These are phyloP conservation scores for Phtheirospermum japonicum DNA, from an alignment of 257 asterid species.

Conservation along the genomic window DNA sequence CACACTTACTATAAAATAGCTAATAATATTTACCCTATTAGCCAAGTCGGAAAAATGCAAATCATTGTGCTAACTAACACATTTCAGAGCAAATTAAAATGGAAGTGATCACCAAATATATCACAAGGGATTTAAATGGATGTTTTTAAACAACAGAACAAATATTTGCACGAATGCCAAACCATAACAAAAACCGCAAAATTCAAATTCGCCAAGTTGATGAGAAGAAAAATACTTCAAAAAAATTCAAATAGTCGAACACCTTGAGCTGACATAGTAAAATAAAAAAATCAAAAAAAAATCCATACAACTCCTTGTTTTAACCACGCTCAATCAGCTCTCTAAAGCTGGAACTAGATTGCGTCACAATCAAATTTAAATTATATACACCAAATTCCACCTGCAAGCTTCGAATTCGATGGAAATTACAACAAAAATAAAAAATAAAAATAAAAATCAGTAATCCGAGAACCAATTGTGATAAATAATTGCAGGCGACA, in stretches of 20 bases:
- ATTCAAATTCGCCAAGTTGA: slow-evolving; percentile 6
- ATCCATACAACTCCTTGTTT: no score
- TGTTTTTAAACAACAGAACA: no score
- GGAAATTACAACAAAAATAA: slow-evolving; percentile 3
- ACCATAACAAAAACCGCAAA: no score
- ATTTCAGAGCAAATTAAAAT: neutral
- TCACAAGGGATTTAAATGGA: slow-evolving; percentile 11
- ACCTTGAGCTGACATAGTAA: neutral
- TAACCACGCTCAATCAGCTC: slow-evolving; percentile 6
- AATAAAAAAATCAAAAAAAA: neutral
- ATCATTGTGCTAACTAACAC: slow-evolving; percentile 1
- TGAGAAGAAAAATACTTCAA: slow-evolving; percentile 3
- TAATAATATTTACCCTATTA: no score
- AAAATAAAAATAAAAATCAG: neutral
- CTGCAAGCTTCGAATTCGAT: slow-evolving; percentile 10
- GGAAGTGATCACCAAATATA: neutral
- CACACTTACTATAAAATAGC: neutral
- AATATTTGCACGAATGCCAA: no score
- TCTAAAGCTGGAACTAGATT: slow-evolving; percentile 9
- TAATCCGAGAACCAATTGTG: slow-evolving; percentile 12
- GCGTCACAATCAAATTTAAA: slow-evolving; percentile 23
- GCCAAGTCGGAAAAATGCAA: slow-evolving; percentile 11
- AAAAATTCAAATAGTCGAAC: neutral
- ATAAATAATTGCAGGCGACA: slow-evolving; percentile 20
- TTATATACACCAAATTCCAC: slow-evolving; percentile 19